These are phyloP conservation scores for Puccinellia tenuiflora DNA, from an alignment of 176 grass and related monocot genomes.

Conservation along the genomic window DNA sequence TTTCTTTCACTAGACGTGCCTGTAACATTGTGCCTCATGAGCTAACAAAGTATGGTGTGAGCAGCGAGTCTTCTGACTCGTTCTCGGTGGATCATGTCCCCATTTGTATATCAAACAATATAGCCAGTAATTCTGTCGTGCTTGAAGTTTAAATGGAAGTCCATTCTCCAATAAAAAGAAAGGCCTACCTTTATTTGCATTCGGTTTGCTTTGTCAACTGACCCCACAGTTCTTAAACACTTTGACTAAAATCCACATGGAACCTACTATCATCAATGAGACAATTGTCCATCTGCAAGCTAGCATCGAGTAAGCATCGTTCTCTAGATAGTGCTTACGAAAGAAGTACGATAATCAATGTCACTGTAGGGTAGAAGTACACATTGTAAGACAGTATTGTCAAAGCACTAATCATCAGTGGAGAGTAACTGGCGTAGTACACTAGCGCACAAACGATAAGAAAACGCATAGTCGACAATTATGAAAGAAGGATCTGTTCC, in stretches of 20 bases:
- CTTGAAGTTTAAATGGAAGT: no score
- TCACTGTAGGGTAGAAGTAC: not conserved
- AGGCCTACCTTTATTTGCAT: constrained; percentile 54
- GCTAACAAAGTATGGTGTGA: no score
- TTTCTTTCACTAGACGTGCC: no score
- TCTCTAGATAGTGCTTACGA: not conserved
- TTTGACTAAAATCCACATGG: constrained; percentile 97
- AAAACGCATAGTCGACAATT: not conserved
- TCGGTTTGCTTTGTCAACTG: constrained; percentile 83
- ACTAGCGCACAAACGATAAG: not conserved
- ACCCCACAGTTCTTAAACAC: constrained; percentile 83
- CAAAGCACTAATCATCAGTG: not conserved
- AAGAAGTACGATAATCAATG: constrained; percentile 15
- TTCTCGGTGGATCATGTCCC: no score
- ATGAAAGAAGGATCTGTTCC: not conserved
- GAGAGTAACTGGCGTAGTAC: not conserved
- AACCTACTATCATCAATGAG: constrained; percentile 90
- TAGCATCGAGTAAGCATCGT: constrained; percentile 13
- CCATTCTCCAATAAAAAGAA: no score
- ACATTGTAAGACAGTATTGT: not conserved
- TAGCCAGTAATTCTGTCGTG: no score
- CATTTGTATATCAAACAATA: no score
- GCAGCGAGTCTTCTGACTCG: no score
- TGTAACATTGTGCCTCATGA: no score
- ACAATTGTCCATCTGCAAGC: constrained; percentile 84